Base-by-base conservation (phyloP, 2,329 filamentous ascomycete genomes). In the Ambrosiella cleistominuta region DNA sequence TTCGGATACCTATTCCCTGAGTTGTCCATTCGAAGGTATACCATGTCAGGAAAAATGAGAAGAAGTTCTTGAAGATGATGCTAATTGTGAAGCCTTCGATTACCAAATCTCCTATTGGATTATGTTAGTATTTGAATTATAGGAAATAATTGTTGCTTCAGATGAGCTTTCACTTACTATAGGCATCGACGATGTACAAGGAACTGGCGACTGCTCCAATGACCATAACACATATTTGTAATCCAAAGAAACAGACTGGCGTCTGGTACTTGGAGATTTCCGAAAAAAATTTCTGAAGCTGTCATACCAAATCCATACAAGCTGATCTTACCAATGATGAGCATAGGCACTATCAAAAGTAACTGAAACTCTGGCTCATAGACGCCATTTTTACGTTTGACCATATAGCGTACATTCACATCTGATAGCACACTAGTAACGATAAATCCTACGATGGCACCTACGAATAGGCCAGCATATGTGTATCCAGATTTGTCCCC, bases 281-380 rank as follows among this genome's bases (percentile, higher is more conserved):
- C 7, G 68, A 54, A 35, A 72, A 72, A 51, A 71, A 81, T 76
- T 56, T 86, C 75, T 35, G 78, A 74, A 0, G 82, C 76, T 0
- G 86, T 88, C 63, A 86, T 79, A 0, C 86, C 89, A 65, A 94
- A 95, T 0, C 90, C 88, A 66, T 86, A 95, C 0, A 95, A 72
- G 0, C 90, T 90, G 12, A 84, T 80, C 54, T 82, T 81, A 12
- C 86, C 86, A 60, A 91, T 77, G 1, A 95, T 69, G 47, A 94
- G 71, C 73, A 93, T 88, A 3, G 89, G 88, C 1, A 93, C 72
- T 0, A 95, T 85, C 1, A 97, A 77, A 7, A 93, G 65, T 61
- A 96, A 81, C 15, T 90, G 79, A 68, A 95, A 96, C 67, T 96
- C 91, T 1, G 91, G 90, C 70, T 96, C 90, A 66, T 94, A 95